Conservation (phyloP, 2,329 filamentous ascomycete species). For the Epichloe baconii region DNA sequence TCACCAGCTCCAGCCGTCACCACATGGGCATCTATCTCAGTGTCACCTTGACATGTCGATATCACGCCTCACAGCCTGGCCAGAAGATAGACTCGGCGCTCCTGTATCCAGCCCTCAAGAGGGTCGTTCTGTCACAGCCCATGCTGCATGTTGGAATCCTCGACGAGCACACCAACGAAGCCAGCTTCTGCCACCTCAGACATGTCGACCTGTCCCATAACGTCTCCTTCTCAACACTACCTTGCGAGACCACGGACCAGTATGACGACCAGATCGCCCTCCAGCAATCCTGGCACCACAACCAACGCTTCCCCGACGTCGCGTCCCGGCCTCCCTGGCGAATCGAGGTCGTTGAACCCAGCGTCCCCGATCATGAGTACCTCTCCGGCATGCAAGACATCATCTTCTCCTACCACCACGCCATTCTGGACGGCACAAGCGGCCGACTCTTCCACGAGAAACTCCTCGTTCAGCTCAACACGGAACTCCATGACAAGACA, state of each 20-base stretch:
- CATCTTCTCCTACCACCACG: slow-evolving; percentile 38
- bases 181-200: slow-evolving; percentile 30
- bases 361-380: slow-evolving; percentile 2
- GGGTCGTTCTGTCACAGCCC: slow-evolving; percentile 29
- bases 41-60: slow-evolving; percentile 32
- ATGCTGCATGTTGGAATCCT: slow-evolving; percentile 36
- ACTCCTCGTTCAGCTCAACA: slow-evolving; percentile 30
- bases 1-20: slow-evolving; percentile 33
- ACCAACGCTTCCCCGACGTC: slow-evolving; percentile 27
- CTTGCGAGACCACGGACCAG: slow-evolving; percentile 10
- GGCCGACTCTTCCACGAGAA: slow-evolving; percentile 35
- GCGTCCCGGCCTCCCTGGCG: slow-evolving; percentile 33
- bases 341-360: slow-evolving; percentile 23
- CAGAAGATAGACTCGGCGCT: slow-evolving; percentile 4
- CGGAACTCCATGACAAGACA: background rate
- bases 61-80: slow-evolving; percentile 13
- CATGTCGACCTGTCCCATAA: slow-evolving; percentile 30
- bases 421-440: slow-evolving; percentile 37
- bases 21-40: slow-evolving; percentile 32
- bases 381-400: slow-evolving; percentile 22
- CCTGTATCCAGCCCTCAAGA: slow-evolving; percentile 25
- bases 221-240: slow-evolving; percentile 21
- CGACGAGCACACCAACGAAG: slow-evolving; percentile 27
- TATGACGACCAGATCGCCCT: slow-evolving; percentile 20
- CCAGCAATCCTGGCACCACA: slow-evolving; percentile 26